Evolutionary conservation across 345 rosid genomes (phyloP).

Genomic region (Aegle marmelos): DNA sequence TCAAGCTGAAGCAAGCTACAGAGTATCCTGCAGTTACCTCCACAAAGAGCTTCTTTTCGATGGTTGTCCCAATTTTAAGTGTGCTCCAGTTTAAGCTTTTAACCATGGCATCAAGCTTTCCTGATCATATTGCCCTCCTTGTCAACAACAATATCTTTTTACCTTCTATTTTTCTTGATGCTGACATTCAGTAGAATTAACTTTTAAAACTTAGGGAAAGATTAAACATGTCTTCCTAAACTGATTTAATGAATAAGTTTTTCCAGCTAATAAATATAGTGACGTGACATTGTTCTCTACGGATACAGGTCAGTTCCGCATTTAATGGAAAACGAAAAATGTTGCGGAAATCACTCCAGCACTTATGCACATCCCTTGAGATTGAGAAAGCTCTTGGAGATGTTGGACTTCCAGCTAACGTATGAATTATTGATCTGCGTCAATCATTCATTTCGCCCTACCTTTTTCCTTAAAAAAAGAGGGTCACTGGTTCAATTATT

Average conservation of each 20-base stretch:
- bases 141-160: background rate
- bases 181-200: background rate
- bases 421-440: conserved; percentile 28
- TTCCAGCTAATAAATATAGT: background rate
- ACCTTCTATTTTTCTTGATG: background rate
- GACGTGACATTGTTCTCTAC: background rate
- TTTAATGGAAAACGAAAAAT: conserved; percentile 85
- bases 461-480: background rate
- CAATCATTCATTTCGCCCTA: background rate
- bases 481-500: background rate
- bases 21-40: conserved; percentile 84
- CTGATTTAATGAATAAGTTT: background rate
- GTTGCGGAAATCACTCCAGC: conserved; percentile 81
- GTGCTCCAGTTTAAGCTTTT: background rate
- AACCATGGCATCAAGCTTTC: background rate
- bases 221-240: background rate
- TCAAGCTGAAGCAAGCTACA: conserved; percentile 68
- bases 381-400: conserved; percentile 68
- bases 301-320: conserved; percentile 73
- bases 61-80: conserved; percentile 41
- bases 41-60: conserved; percentile 75
- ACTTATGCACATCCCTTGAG: conserved; percentile 57
- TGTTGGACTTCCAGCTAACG: conserved; percentile 65
- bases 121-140: background rate
- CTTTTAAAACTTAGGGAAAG: background rate